A percentile compares a stretch with the other conserved stretches of the same genome.
Evolutionary conservation across 192 early-diverging fungal species (phyloP).

Genomic region (Umbelopsis vinacea): DNA sequence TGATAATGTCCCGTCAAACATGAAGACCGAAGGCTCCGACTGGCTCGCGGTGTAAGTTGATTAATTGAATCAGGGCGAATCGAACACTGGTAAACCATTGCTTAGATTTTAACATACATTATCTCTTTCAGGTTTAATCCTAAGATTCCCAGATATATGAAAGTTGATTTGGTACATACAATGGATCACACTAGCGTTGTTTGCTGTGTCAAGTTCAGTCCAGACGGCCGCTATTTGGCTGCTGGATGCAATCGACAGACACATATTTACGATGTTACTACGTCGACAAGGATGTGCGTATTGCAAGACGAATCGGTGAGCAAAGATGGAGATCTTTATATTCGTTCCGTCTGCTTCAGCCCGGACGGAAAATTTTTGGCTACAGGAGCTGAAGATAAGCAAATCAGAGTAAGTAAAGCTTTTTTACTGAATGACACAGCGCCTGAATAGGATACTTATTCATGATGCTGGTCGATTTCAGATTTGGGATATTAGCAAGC

Average conservation of each 20-base stretch:
- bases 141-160: constrained; percentile 61
- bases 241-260: constrained; percentile 93
- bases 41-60: constrained; percentile 81
- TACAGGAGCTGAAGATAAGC: constrained; percentile 94
- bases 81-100: neutral
- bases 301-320: constrained; percentile 75
- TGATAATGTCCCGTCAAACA: constrained; percentile 70
- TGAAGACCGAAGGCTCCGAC: constrained; percentile 83
- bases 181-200: constrained; percentile 81
- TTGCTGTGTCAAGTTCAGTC: constrained; percentile 95
- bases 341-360: constrained; percentile 94
- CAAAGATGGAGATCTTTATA: constrained; percentile 88
- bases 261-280: constrained; percentile 85
- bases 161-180: constrained; percentile 68
- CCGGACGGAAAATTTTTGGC: constrained; percentile 90
- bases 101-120: too few relatives aligned
- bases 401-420: constrained; percentile 70
- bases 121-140: constrained; percentile 59
- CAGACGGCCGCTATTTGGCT: constrained; percentile 89
- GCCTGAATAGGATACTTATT: neutral
- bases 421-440: neutral
- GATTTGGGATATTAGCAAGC: constrained; percentile 72
- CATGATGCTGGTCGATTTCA: constrained; percentile 15
- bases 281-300: constrained; percentile 72
- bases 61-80: neutral